These are phyloP conservation scores for Ceratocystis lukuohia DNA, from an alignment of 2,329 filamentous ascomycete genomes.

Conservation along the genomic window DNA sequence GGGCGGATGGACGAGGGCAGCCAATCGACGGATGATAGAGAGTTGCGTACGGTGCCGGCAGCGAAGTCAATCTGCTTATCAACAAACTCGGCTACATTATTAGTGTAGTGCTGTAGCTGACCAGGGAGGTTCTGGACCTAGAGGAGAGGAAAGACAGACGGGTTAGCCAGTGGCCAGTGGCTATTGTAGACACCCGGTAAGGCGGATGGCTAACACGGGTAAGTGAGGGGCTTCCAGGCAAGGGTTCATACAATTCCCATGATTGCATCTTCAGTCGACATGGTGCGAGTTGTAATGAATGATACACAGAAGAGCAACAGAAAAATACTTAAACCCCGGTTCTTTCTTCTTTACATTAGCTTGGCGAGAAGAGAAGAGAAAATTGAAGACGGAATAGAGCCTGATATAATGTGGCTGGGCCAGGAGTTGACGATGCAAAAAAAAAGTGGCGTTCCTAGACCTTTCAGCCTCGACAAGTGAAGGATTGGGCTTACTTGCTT, in stretches of 20 bases:
- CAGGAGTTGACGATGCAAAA: not conserved
- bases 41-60: slow-evolving; percentile 56
- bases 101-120: slow-evolving; percentile 57
- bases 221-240: not conserved
- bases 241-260: slow-evolving; percentile 41
- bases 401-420: not conserved
- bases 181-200: not conserved
- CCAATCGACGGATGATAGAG: slow-evolving; percentile 55
- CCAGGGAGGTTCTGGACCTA: slow-evolving; percentile 16
- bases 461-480: no score
- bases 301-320: not conserved
- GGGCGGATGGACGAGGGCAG: slow-evolving; percentile 55
- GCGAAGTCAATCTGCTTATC: slow-evolving; percentile 69
- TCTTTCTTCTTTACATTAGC: not conserved
- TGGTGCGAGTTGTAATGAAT: not conserved
- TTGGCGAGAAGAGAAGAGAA: not conserved
- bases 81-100: slow-evolving; percentile 63
- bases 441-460: not conserved
- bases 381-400: not conserved
- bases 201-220: not conserved
- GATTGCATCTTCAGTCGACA: slow-evolving; percentile 13
- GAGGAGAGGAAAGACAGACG: not conserved
- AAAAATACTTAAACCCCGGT: slow-evolving; percentile 7
- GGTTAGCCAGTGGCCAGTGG: not conserved
- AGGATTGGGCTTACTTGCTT: no score